Evolutionary conservation across 805 yeast species (phyloP), one percentile per base, ranked within the genome.

Genomic region (Kodamaea neixiangensis): DNA sequence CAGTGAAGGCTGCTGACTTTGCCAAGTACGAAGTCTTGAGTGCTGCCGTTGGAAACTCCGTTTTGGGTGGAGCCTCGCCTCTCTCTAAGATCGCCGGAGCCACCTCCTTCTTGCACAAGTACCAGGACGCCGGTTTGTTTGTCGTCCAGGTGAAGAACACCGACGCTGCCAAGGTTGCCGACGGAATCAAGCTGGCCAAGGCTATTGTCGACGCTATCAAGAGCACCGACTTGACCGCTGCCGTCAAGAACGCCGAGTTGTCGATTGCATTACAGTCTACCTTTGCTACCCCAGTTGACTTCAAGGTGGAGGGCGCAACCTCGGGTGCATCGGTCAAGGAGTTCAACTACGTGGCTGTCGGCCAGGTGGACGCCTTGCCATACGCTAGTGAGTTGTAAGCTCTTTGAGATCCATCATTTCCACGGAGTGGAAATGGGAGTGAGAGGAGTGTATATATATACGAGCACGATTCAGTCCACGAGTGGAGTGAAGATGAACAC

Each of bases 321-420:
- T 71, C 66, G 47, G 58, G 64, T 56, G 62, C 65, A 44, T 76
- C 80, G 64, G 62, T 87, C 54, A 79, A 78, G 57, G 83, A 83
- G 65, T 85, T 85, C 77, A 90, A 86, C 77, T 85, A 87, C 66
- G 94, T 86, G 58, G 97, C 94, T 56, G 85, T 89, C 55, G 99
- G 98, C 74, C 86, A 90, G 71, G 83, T 86, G 54, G 86, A 84
- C 66, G 83, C 82, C 58, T 83, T 93, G 75, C 97, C 99, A 65
- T 87, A 78, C 71, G 86, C 87, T 63, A 91, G 87, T 71, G 97
- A 94, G 77, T 85, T 93, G 74, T 88, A 87, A 59, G 20, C 21
- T 19, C 25, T 17, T 15, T 15, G 13, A 34, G 38, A 34, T 7
- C 9, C 15, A 34, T n/a, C 31, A 3, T 25, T 25, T 25, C 31